Conservation (phyloP, 352 stramenopile species). For the Globisporangium canariense region DNA sequence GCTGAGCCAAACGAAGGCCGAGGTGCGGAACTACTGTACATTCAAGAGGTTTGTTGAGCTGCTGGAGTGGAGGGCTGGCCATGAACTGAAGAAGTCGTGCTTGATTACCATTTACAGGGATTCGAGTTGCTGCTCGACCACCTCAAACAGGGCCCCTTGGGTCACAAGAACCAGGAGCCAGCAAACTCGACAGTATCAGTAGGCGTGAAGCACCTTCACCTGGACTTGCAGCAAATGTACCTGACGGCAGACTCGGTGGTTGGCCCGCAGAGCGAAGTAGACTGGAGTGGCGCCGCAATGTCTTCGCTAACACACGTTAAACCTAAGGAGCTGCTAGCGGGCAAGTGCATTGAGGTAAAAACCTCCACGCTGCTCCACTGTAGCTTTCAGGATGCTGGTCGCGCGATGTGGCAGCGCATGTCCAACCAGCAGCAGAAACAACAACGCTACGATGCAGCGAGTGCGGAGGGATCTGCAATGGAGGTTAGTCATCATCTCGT, state of each 20-base stretch:
- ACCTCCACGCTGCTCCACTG: slow-evolving; percentile 1
- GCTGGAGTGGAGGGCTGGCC: no score
- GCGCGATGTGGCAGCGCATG: slow-evolving; percentile 5
- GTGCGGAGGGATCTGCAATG: background rate
- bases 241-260: background rate
- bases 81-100: no score
- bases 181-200: no score
- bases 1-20: background rate
- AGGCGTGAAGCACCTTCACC: slow-evolving; percentile 1
- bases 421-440: background rate
- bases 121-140: background rate
- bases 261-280: background rate
- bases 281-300: background rate
- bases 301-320: background rate
- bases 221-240: slow-evolving; percentile 7
- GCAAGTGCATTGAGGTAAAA: slow-evolving; percentile 4
- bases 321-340: background rate
- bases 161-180: no score
- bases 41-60: no score
- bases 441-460: background rate
- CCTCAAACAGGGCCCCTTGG: background rate
- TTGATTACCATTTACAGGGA: background rate
- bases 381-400: slow-evolving; percentile 10
- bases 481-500: background rate
- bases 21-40: background rate